Evolutionary conservation across 306 rosid genomes (phyloP).

Genomic region (Castanea crenata): DNA sequence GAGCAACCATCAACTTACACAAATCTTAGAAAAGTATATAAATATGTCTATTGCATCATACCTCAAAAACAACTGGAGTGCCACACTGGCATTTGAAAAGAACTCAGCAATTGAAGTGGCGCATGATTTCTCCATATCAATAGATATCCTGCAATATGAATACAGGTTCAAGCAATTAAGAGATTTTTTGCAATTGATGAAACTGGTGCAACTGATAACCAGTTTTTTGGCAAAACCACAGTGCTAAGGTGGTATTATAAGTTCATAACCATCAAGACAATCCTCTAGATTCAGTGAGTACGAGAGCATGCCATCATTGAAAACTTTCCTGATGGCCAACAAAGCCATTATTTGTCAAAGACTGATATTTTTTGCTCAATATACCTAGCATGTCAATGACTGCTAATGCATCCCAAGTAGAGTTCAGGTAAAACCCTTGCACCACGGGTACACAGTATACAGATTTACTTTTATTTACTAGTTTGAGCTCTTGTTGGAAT

Average conservation of each 20-base stretch:
- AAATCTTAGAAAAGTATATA: no score
- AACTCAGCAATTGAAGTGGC: slow-evolving; percentile 34
- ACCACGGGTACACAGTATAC: not conserved
- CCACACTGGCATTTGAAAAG: slow-evolving; percentile 35
- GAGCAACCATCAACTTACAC: no score
- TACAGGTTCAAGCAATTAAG: slow-evolving; percentile 19
- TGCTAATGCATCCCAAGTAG: not conserved
- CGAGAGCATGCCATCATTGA: not conserved
- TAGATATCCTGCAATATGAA: slow-evolving; percentile 46
- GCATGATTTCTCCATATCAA: slow-evolving; percentile 21
- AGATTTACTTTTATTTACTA: not conserved
- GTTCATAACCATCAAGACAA: not conserved
- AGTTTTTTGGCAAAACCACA: not conserved
- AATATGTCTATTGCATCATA: no score
- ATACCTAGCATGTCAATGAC: not conserved
- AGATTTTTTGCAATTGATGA: not conserved
- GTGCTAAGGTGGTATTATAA: not conserved
- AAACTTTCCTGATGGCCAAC: not conserved
- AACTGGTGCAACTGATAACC: not conserved
- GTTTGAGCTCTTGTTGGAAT: not conserved
- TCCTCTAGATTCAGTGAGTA: not conserved
- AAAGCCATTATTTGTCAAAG: not conserved
- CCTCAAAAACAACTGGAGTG: slow-evolving; percentile 28
- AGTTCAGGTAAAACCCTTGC: not conserved
- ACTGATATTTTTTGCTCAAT: not conserved